Conservation (phyloP, 2,329 filamentous ascomycete genomes). For the Hypoxylon sp. region DNA sequence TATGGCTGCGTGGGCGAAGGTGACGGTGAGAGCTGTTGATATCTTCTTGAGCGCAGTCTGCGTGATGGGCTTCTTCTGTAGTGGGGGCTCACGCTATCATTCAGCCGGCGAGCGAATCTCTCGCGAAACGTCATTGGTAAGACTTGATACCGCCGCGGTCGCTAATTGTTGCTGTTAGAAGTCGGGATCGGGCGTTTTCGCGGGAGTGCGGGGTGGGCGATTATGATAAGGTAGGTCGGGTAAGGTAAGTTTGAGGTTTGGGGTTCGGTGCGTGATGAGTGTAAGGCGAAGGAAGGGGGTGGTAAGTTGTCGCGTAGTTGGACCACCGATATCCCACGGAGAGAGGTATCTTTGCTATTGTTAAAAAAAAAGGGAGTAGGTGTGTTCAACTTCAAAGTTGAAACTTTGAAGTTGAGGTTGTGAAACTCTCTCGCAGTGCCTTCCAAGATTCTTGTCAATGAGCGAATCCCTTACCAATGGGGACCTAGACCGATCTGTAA, state of each 20-base stretch:
- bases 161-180: slow-evolving; percentile 1
- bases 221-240: slow-evolving; percentile 2
- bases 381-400: neutral
- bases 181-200: slow-evolving; percentile 2
- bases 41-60: slow-evolving; percentile 48
- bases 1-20: slow-evolving; percentile 60
- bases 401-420: no score
- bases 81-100: slow-evolving; percentile 54
- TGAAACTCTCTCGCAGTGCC: neutral
- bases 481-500: slow-evolving; percentile 15
- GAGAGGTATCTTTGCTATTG: slow-evolving; percentile 4
- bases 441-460: slow-evolving; percentile 14
- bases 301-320: neutral
- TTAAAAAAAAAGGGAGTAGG: neutral
- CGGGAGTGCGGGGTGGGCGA: slow-evolving; percentile 1
- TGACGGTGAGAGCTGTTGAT: slow-evolving; percentile 54
- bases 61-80: slow-evolving; percentile 40
- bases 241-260: no score
- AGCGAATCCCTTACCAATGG: slow-evolving; percentile 29
- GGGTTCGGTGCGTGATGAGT: neutral
- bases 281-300: neutral
- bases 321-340: neutral
- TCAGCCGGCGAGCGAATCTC: slow-evolving; percentile 52
- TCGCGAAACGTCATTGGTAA: slow-evolving; percentile 54
- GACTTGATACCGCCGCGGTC: slow-evolving; percentile 12